phyloP scores from a whole-genome alignment of 106 monocot genomes.

The Dioscorea alata region DNA sequence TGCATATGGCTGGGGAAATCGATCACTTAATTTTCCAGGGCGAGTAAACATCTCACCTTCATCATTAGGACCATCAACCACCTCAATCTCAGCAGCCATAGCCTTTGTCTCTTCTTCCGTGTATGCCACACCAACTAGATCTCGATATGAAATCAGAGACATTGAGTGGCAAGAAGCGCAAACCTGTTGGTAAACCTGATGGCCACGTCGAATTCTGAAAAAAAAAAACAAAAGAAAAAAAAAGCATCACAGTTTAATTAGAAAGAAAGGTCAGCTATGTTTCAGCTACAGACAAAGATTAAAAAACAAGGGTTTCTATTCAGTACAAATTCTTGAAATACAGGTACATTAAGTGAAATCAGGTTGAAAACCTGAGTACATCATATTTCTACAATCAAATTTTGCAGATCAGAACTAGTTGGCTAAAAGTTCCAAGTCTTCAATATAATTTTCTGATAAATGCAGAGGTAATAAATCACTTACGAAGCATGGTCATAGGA shows the following conservation, averaged over 20 bases:
- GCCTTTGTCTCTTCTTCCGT: slow-evolving; percentile 85
- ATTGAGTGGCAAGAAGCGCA: slow-evolving; percentile 75
- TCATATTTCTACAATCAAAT: too few relatives aligned
- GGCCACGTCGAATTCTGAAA: slow-evolving; percentile 69
- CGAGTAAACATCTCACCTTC: slow-evolving; percentile 83
- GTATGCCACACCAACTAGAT: slow-evolving; percentile 85
- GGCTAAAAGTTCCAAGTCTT: too few relatives aligned
- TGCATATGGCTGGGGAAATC: slow-evolving; percentile 69
- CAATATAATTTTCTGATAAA: too few relatives aligned
- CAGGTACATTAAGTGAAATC: too few relatives aligned
- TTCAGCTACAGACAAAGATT: too few relatives aligned
- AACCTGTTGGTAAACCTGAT: slow-evolving; percentile 76
- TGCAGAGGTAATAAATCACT: slow-evolving; percentile 9
- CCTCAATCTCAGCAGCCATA: slow-evolving; percentile 92
- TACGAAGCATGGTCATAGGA: slow-evolving; percentile 97
- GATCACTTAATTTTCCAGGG: slow-evolving; percentile 72
- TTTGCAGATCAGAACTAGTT: too few relatives aligned
- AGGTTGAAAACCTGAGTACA: too few relatives aligned
- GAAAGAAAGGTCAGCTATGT: too few relatives aligned
- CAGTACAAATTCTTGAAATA: too few relatives aligned
- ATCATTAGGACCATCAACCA: slow-evolving; percentile 77
- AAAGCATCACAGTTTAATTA: too few relatives aligned
- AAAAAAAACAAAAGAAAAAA: too few relatives aligned
- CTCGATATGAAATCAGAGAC: slow-evolving; percentile 70
- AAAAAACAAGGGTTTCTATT: too few relatives aligned